These are phyloP conservation scores for Clavispora carvajalis DNA, from an alignment of 805 yeast genomes.

Conservation along the genomic window DNA sequence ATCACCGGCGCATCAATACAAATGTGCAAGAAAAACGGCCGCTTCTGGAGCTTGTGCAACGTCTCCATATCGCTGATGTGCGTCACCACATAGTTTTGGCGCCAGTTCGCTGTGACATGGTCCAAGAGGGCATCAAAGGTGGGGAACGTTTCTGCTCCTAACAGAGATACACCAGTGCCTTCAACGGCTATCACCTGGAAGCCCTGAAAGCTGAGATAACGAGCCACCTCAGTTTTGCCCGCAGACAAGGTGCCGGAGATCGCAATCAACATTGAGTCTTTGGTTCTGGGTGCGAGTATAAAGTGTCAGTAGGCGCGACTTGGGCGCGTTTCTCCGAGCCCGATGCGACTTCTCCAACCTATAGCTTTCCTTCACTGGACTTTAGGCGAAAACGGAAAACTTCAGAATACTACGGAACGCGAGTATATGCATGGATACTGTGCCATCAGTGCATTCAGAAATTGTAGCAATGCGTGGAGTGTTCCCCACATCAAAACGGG, in stretches of 20 bases:
- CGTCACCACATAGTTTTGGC: constrained; percentile 52
- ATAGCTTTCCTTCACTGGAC: too few species aligned
- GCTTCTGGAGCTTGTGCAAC: constrained; percentile 45
- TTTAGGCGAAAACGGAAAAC: too few species aligned
- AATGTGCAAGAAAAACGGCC: constrained; percentile 83
- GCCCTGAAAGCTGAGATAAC: constrained; percentile 52
- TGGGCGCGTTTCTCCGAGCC: too few species aligned
- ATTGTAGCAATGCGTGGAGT: too few species aligned
- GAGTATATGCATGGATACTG: too few species aligned
- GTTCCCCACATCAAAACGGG: too few species aligned
- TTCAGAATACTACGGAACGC: too few species aligned
- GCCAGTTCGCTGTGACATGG: constrained; percentile 65
- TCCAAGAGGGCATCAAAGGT: constrained; percentile 44
- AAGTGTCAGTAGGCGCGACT: neutral
- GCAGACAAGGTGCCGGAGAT: constrained; percentile 65
- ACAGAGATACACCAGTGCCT: neutral
- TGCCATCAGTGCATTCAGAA: too few species aligned
- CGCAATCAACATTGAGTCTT: constrained; percentile 64
- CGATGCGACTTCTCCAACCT: too few species aligned
- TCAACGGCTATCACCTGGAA: constrained; percentile 31
- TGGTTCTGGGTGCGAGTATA: too few species aligned
- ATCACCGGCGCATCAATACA: constrained; percentile 68
- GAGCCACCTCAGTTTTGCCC: constrained; percentile 61
- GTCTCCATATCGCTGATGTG: constrained; percentile 41
- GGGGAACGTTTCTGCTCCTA: constrained; percentile 26